phyloP scores from a whole-genome alignment of 1,284 basidiomycete species.

The Neonothopanus nambi region DNA sequence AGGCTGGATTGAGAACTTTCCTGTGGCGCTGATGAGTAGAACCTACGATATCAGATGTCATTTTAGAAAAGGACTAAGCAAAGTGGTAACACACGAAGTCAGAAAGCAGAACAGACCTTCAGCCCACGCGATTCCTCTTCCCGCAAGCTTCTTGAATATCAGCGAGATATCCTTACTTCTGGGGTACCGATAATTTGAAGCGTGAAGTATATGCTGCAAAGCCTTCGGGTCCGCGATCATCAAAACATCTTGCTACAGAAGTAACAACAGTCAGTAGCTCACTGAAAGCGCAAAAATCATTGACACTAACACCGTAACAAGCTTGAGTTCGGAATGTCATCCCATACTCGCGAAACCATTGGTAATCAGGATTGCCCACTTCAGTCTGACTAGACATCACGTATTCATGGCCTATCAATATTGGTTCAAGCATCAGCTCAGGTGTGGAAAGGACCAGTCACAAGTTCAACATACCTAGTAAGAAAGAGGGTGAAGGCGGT shows the following conservation, averaged over 20 bases:
- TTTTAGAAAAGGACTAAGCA: neutral
- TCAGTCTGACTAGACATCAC: slow-evolving; percentile 26
- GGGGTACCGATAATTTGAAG: slow-evolving; percentile 25
- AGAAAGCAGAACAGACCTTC: slow-evolving; percentile 14
- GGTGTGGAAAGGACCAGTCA: neutral
- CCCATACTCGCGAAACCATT: slow-evolving; percentile 30
- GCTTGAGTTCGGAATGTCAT: slow-evolving; percentile 24
- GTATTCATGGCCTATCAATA: slow-evolving; percentile 23
- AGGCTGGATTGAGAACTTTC: slow-evolving; percentile 31
- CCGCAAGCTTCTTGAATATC: slow-evolving; percentile 17
- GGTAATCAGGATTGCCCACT: slow-evolving; percentile 30
- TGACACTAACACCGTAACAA: slow-evolving; percentile 25
- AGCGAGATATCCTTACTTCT: slow-evolving; percentile 19
- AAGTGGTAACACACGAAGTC: neutral
- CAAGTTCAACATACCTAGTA: slow-evolving; percentile 8
- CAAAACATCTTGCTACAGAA: slow-evolving; percentile 20
- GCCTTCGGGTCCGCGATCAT: slow-evolving; percentile 27
- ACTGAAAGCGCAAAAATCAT: neutral
- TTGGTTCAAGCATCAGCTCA: neutral
- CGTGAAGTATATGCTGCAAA: slow-evolving; percentile 29
- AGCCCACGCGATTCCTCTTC: slow-evolving; percentile 22
- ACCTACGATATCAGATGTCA: slow-evolving; percentile 8
- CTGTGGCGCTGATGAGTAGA: slow-evolving; percentile 26
- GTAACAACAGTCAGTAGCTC: neutral
- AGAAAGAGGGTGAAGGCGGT: slow-evolving; percentile 11